Conservation (phyloP, 495 filamentous ascomycete species). For the Lophiotrema nucula region DNA sequence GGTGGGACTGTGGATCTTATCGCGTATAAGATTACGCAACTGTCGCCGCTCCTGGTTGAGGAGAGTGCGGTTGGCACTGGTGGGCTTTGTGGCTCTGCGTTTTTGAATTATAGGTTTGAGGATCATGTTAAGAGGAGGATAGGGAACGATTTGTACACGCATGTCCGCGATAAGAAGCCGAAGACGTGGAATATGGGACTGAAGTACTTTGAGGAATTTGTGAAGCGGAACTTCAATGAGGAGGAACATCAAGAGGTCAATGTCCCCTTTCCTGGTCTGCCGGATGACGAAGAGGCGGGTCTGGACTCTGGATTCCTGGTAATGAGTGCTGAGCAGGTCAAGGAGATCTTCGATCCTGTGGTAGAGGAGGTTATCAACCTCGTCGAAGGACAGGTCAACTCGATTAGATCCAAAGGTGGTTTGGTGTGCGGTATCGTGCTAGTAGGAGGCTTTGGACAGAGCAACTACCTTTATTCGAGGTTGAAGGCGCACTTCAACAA, state of each 20-base stretch:
- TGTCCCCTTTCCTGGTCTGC: conserved; percentile 69
- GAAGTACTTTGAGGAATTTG: conserved; percentile 69
- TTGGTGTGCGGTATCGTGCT: conserved; percentile 66
- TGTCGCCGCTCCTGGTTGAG: conserved; percentile 29
- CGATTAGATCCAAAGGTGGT: conserved; percentile 55
- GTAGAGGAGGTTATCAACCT: conserved; percentile 57
- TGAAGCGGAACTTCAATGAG: conserved; percentile 65
- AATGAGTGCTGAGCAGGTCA: conserved; percentile 46
- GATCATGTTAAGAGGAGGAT: conserved; percentile 46
- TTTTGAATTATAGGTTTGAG: conserved; percentile 48
- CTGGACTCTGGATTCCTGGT: conserved; percentile 46
- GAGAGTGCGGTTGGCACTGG: conserved; percentile 49
- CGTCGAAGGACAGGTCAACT: conserved; percentile 57
- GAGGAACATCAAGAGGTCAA: conserved; percentile 69
- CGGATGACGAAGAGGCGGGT: conserved; percentile 56
- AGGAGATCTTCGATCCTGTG: conserved; percentile 51
- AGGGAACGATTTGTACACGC: conserved; percentile 42
- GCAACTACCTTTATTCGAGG: conserved; percentile 61
- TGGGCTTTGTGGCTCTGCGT: conserved; percentile 51
- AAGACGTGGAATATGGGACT: conserved; percentile 71
- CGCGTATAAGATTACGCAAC: conserved; percentile 46
- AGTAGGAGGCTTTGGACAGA: conserved; percentile 70
- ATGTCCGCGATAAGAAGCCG: conserved; percentile 47
- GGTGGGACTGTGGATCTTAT: conserved; percentile 47
- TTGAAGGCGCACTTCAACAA: conserved; percentile 63